Base-by-base conservation (phyloP, 257 asterid species). In the Ajuga chamaepitys region DNA sequence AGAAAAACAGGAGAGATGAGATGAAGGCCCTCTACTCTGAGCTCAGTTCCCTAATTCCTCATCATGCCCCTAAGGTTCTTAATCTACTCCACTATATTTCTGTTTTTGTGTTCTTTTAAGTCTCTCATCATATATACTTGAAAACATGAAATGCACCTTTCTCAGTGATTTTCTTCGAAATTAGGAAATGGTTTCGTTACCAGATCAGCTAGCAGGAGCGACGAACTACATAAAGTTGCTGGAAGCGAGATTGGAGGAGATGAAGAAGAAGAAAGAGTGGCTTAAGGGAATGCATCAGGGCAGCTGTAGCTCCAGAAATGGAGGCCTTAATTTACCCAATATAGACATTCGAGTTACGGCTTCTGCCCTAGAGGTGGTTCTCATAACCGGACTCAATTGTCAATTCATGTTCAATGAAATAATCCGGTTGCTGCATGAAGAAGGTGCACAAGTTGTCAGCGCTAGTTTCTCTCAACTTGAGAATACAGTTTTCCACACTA, bases 151-250 rank as follows among this genome's bases (percentile, higher is more conserved):
- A 17, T 60, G 30, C 13, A 7, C n/a, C 13, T 41, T 1, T 9
- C 14, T 51, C 30, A 4, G 8, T 42, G 0, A 0, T 6, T 42
- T 4, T 32, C 0, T 37, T 24, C n/a, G 35, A 5, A 12, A 45
- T 21, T 70, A 90, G 97, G 86, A 81, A 61, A 58, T 32, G n/a
- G 50, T 25, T 9, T 69, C 96, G 35, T 46, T 84, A 34, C 80
- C 87, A 4, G 96, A 85, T 66, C 95, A 82, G 68, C 65, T 90
- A 0, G 87, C 80, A 8, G 83, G 71, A 59, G 97, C 97, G 3
- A 73, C 82, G 0, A 80, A 71, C 40, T 78, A 90, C 75, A 87
- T 89, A 24, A 87, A 80, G 74, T 74, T 67, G 58, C 66, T 82
- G 54, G 77, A 85, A 52, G 47, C 53, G 7, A 76, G 74, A 37